These are phyloP conservation scores for Dinochytrium kinnereticum DNA, from an alignment of 371 early-diverging fungal genomes.

Conservation along the genomic window DNA sequence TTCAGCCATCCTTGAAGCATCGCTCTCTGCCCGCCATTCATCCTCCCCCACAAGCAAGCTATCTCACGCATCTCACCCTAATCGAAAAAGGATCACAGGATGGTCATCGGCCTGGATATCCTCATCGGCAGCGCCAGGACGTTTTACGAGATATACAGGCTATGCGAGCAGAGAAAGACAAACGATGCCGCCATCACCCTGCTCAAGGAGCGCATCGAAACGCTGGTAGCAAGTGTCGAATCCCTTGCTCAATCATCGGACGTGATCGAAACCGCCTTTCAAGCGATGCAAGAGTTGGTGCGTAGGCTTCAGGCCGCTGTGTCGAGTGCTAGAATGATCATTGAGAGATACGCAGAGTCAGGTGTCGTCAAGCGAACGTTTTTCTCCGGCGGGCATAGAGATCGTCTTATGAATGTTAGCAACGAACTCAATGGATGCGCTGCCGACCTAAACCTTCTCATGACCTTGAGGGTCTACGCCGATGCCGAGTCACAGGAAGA, in stretches of 20 bases:
- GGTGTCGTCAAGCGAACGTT: background rate
- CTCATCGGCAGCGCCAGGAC: background rate
- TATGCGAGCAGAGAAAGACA: background rate
- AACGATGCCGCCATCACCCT: slow-evolving; percentile 1
- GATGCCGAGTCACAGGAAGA: background rate
- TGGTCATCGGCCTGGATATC: background rate
- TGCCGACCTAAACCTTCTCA: slow-evolving; percentile 1
- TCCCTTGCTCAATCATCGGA: background rate
- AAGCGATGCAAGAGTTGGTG: background rate
- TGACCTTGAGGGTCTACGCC: background rate
- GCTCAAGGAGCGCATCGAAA: slow-evolving; percentile 3
- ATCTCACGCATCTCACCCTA: too few relatives aligned
- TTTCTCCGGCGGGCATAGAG: slow-evolving; percentile 3
- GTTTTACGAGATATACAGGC: background rate
- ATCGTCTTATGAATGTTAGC: slow-evolving; percentile 2
- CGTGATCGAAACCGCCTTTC: background rate
- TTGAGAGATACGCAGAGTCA: background rate
- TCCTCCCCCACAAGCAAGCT: too few relatives aligned
- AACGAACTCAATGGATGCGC: slow-evolving; percentile 9
- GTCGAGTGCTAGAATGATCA: background rate
- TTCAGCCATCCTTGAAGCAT: background rate
- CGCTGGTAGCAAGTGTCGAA: background rate
- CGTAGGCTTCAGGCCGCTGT: background rate
- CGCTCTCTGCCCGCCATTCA: too few relatives aligned
- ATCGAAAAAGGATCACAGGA: background rate